Evolutionary conservation across 805 yeast species (phyloP), one percentile per base, ranked within the genome.

Genomic region (Ogataea henricii): DNA sequence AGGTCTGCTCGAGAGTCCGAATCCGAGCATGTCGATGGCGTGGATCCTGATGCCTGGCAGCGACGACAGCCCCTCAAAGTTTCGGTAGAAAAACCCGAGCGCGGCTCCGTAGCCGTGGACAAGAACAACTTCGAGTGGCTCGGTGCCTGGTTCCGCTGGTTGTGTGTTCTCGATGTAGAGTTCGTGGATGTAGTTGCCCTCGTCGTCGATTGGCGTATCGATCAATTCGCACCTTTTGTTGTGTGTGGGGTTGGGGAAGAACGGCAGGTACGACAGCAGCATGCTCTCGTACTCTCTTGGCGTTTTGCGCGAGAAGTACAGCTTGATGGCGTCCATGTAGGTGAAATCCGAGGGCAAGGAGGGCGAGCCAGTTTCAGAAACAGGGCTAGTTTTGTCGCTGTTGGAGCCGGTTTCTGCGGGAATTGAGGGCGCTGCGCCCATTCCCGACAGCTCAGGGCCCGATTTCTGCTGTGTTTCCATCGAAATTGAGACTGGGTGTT

Each of bases 41-140:
- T 83, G 89, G 27, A 87, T 59, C 36, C 77, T 72, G 12, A 74
- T 71, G 3, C 86, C 83, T 1, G 81, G 79, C 8, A 84, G 68
- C 4, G 69, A 50, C 3, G 78, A 62, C 41, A 85, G 64, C 0
- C 66, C 72, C 34, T 76, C 79, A 58, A 87, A 82, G 61, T 88
- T 91, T 48, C 81, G 77, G 62, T 83, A 82, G 58, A 82, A 92
- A 45, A 89, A 82, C 29, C 94, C 92, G 14, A 90, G 77, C 0
- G 96, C 86, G 0, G 98, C 96, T 0, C 96, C 96, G 62, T 89
- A 90, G 0, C 99, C 99, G 66, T 92, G 99, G 2, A 92, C 69
- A 50, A 92, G 65, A 3, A 92, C 89, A 8, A 89, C 67, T 16
- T 59, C 58, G 8, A 53, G 18, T 14, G 60, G 51, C 7, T n/a